A percentile compares a stretch with the other conserved stretches of the same genome.
phyloP scores from a whole-genome alignment of 2,329 filamentous ascomycete species.

The Xylaria sp. region DNA sequence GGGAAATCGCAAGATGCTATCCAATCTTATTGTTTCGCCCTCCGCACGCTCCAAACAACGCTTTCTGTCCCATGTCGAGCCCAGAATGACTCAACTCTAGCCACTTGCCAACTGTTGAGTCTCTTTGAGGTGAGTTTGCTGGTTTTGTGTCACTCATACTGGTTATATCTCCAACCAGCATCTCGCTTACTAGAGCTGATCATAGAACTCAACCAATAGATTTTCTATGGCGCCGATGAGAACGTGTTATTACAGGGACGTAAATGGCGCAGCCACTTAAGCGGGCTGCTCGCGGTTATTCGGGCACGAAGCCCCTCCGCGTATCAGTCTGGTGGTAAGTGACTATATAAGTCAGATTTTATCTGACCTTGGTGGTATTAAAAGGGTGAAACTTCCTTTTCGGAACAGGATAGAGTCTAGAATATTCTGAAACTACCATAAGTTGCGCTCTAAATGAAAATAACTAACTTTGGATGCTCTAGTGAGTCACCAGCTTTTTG shows the following conservation, averaged over 20 bases:
- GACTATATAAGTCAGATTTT: background rate
- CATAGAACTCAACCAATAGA: constrained; percentile 1
- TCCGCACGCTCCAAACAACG: constrained; percentile 24
- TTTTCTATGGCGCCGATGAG: constrained; percentile 30
- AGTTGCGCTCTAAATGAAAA: background rate
- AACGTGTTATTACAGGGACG: constrained; percentile 24
- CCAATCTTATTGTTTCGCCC: constrained; percentile 29
- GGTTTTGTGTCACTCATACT: background rate
- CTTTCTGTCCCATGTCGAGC: background rate
- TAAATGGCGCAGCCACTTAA: constrained; percentile 34
- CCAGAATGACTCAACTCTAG: constrained; percentile 28
- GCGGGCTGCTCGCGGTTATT: constrained; percentile 32
- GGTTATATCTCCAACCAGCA: background rate
- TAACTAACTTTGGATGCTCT: background rate
- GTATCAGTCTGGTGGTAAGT: constrained; percentile 30
- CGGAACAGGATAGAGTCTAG: background rate
- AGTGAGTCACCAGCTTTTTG: constrained; percentile 33
- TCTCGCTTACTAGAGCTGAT: constrained; percentile 10
- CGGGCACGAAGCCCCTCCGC: constrained; percentile 24
- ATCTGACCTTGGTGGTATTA: background rate
- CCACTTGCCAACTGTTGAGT: constrained; percentile 33
- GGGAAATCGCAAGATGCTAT: constrained; percentile 28
- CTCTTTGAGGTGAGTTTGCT: constrained; percentile 35
- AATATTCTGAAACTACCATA: background rate
- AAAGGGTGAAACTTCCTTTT: background rate